These are phyloP conservation scores for Diplotaxis tenuifolia DNA, from an alignment of 345 rosid genomes.

Conservation along the genomic window DNA sequence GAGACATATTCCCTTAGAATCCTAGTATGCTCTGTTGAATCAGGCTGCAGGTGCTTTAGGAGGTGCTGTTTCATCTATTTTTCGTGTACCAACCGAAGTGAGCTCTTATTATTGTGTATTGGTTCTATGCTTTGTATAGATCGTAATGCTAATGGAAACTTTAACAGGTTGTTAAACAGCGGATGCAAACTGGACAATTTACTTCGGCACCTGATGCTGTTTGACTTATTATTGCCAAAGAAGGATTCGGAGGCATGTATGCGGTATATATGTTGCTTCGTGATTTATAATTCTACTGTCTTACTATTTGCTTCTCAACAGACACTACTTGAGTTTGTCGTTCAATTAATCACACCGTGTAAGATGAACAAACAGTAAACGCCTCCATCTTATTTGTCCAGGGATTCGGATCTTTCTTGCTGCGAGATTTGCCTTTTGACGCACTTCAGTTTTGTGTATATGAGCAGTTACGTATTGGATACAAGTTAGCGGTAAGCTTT, in stretches of 20 bases:
- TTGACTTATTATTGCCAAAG: conserved; percentile 54
- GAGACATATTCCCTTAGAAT: conserved; percentile 6
- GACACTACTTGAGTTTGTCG: not conserved
- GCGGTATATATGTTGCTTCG: conserved; percentile 46
- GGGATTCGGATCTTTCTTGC: conserved; percentile 87
- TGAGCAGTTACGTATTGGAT: conserved; percentile 82
- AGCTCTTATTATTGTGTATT: conserved; percentile 2
- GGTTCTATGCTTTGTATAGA: not conserved
- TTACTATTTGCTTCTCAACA: not conserved
- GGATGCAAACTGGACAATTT: conserved; percentile 79
- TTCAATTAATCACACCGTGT: not conserved
- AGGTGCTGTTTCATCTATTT: conserved; percentile 72
- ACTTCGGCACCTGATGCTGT: conserved; percentile 65
- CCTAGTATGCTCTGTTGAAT: conserved; percentile 13
- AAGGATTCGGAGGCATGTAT: conserved; percentile 70
- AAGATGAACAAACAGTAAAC: not conserved
- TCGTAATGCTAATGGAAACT: conserved; percentile 18
- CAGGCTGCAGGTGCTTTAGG: conserved; percentile 82
- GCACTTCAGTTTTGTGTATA: conserved; percentile 90
- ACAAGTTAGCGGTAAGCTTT: conserved; percentile 69
- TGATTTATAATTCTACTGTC: conserved; percentile 11
- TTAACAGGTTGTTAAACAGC: conserved; percentile 65
- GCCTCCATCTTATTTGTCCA: conserved; percentile 9
- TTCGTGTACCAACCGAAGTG: conserved; percentile 82
- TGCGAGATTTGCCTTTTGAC: conserved; percentile 94